These are phyloP conservation scores for Hemileccinum impolitum DNA, from an alignment of 768 basidiomycete species.

Conservation along the genomic window DNA sequence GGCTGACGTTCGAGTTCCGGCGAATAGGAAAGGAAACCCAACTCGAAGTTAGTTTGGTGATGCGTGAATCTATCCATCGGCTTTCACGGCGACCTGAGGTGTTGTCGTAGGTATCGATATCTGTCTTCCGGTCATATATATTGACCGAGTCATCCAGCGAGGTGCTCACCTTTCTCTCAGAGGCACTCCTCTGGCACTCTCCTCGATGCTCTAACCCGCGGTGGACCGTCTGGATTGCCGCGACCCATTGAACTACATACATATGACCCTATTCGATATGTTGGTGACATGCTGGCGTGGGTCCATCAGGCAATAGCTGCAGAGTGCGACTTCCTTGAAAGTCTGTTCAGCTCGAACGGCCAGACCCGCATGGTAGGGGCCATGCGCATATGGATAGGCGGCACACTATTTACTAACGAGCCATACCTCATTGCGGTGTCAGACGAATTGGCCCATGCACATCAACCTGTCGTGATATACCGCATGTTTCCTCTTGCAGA, in stretches of 20 bases:
- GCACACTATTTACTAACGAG: no score
- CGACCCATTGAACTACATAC: conserved; percentile 97
- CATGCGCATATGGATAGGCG: conserved; percentile 53
- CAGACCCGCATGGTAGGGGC: conserved; percentile 69
- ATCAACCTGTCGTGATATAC: no score
- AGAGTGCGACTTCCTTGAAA: conserved; percentile 91
- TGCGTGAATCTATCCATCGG: conserved; percentile 71
- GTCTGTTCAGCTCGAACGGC: conserved; percentile 67
- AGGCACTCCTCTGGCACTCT: conserved; percentile 79
- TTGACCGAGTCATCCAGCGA: conserved; percentile 46
- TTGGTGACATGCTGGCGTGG: conserved; percentile 99
- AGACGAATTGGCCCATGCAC: no score
- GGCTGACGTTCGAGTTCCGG: conserved; percentile 82
- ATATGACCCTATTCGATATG: conserved; percentile 93
- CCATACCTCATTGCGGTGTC: no score
- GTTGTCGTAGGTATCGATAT: conserved; percentile 37
- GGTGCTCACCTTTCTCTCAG: conserved; percentile 68
- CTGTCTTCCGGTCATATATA: neutral
- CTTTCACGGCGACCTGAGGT: conserved; percentile 78
- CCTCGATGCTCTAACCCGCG: conserved; percentile 82
- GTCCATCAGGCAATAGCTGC: conserved; percentile 94
- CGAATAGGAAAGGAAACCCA: conserved; percentile 71
- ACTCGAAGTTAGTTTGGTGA: conserved; percentile 59
- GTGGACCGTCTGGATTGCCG: conserved; percentile 79
- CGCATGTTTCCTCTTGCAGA: no score